Evolutionary conservation across 352 stramenopile genomes (phyloP).

Genomic region (Peronospora belbahrii): DNA sequence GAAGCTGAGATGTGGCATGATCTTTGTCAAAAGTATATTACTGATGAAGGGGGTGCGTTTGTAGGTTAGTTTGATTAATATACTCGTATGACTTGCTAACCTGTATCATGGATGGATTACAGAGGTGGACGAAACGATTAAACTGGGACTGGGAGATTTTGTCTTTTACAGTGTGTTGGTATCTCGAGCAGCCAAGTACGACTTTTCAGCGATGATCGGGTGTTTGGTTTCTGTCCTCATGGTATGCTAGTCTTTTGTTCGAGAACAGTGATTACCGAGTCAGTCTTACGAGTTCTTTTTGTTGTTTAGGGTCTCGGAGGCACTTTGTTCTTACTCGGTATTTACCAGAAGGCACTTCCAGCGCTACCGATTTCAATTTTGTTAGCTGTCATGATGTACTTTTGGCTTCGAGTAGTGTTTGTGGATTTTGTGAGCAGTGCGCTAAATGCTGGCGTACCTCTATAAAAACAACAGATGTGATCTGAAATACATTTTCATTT

Average conservation of each 20-base stretch:
- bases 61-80: not conserved
- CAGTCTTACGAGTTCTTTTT: slow-evolving; percentile 1
- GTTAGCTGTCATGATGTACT: slow-evolving; percentile 66
- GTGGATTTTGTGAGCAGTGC: slow-evolving; percentile 51
- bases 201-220: slow-evolving; percentile 92
- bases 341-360: slow-evolving; percentile 93
- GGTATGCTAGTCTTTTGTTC: slow-evolving; percentile 24
- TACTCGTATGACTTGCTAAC: slow-evolving; percentile 8
- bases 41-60: slow-evolving; percentile 38
- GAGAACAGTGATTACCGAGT: not conserved
- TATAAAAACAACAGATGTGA: slow-evolving; percentile 18
- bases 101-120: not conserved
- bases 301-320: slow-evolving; percentile 76
- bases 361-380: slow-evolving; percentile 94
- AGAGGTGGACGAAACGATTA: slow-evolving; percentile 85
- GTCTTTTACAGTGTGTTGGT: slow-evolving; percentile 99
- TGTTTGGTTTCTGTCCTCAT: slow-evolving; percentile 93
- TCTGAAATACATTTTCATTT: slow-evolving; percentile 11
- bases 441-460: slow-evolving; percentile 28
- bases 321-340: slow-evolving; percentile 92
- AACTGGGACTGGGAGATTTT: slow-evolving; percentile 96
- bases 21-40: slow-evolving; percentile 66
- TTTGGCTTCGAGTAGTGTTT: slow-evolving; percentile 71
- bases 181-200: slow-evolving; percentile 92
- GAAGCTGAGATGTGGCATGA: slow-evolving; percentile 75